A percentile compares a stretch with the other conserved stretches of the same genome.
Conservation (phyloP, 163 green algal genomes). For the Scenedesmus sp. region DNA sequence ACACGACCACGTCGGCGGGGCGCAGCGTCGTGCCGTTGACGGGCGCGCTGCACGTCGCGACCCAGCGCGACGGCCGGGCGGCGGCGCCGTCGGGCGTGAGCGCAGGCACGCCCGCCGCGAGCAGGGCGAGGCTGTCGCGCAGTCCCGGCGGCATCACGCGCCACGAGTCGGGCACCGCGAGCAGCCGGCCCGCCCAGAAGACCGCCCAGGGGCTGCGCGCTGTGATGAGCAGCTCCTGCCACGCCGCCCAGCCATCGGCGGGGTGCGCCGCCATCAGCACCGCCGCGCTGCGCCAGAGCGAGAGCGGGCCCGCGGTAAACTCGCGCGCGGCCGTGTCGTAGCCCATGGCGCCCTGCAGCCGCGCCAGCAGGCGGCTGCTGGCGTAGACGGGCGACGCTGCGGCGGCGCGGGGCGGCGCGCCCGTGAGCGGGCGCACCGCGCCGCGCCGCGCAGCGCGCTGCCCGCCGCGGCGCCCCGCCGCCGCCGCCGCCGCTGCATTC, state of each 20-base stretch:
- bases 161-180: constrained; percentile 21
- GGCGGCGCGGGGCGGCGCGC: too few relatives aligned
- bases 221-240: constrained; percentile 27
- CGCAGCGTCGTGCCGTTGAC: too few relatives aligned
- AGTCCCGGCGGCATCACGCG: constrained; percentile 19
- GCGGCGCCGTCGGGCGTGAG: not conserved
- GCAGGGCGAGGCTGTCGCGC: constrained; percentile 7
- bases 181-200: constrained; percentile 13
- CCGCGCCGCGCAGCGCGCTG: too few relatives aligned
- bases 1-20: too few relatives aligned
- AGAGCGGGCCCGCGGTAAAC: not conserved
- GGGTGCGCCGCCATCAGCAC: not conserved
- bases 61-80: too few relatives aligned
- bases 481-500: too few relatives aligned
- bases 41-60: too few relatives aligned
- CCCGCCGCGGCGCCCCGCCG: too few relatives aligned
- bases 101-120: constrained; percentile 6
- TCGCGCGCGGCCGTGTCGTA: not conserved
- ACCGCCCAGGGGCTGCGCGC: constrained; percentile 22
- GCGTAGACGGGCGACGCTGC: constrained; percentile 1
- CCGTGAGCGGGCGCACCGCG: too few relatives aligned
- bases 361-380: constrained; percentile 8
- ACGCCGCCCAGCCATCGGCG: constrained; percentile 24
- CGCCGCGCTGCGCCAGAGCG: constrained; percentile 5
- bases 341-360: constrained; percentile 18